These are phyloP conservation scores for Coprinopsis marcescibilis DNA, from an alignment of 768 basidiomycete species.

Conservation along the genomic window DNA sequence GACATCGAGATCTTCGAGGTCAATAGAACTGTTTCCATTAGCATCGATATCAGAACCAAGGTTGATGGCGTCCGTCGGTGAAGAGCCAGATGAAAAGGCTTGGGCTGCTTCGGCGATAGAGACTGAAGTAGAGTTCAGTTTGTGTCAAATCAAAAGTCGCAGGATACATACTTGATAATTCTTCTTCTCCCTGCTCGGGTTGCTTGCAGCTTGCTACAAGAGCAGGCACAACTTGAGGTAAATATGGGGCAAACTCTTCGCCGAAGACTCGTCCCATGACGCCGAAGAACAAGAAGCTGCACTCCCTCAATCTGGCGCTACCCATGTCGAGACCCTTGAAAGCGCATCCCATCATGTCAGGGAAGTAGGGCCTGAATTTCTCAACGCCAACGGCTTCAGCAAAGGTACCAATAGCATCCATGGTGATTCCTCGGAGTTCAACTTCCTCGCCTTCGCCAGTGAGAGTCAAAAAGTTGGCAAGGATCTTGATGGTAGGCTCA, in stretches of 20 bases:
- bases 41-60: conserved; percentile 49
- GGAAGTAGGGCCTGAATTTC: conserved; percentile 90
- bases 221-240: conserved; percentile 80
- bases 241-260: conserved; percentile 87
- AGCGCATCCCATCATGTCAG: conserved; percentile 93
- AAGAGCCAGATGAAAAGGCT: conserved; percentile 69
- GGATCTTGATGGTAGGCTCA: conserved; percentile 80
- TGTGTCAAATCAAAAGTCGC: conserved; percentile 3
- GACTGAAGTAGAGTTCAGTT: conserved; percentile 27
- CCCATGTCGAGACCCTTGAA: conserved; percentile 87
- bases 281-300: conserved; percentile 96
- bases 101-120: conserved; percentile 48
- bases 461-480: conserved; percentile 84
- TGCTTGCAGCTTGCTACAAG: conserved; percentile 81
- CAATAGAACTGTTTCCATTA: conserved; percentile 53
- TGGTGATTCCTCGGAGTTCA: conserved; percentile 93
- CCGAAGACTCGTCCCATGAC: conserved; percentile 97
- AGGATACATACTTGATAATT: conserved; percentile 33
- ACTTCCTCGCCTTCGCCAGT: conserved; percentile 86
- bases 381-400: conserved; percentile 96
- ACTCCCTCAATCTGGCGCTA: conserved; percentile 84
- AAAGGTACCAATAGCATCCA: conserved; percentile 98
- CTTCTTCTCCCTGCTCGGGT: conserved; percentile 68
- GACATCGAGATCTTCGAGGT: conserved; percentile 74
- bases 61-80: conserved; percentile 64